Evolutionary conservation across 1,284 basidiomycete genomes (phyloP).

Genomic region (Sutorius eximius): DNA sequence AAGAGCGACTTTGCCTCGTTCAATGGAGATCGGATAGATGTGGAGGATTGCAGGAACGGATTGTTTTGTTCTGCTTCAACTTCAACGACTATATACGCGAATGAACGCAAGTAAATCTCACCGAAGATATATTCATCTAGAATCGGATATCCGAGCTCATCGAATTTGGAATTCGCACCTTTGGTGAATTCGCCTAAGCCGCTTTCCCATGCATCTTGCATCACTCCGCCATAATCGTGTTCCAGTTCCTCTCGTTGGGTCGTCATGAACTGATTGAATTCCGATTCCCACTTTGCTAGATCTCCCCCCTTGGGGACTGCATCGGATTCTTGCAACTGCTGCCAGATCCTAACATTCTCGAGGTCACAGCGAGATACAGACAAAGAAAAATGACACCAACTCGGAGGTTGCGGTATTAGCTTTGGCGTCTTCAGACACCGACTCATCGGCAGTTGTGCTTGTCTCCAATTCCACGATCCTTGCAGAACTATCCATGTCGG

Average conservation of each 20-base stretch:
- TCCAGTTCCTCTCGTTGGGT: slow-evolving; percentile 63
- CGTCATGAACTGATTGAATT: slow-evolving; percentile 81
- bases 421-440: slow-evolving; percentile 28
- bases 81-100: slow-evolving; percentile 9
- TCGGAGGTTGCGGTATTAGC: slow-evolving; percentile 45
- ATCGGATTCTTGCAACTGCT: slow-evolving; percentile 57
- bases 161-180: slow-evolving; percentile 49
- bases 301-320: slow-evolving; percentile 61
- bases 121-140: slow-evolving; percentile 75
- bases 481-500: slow-evolving; percentile 44
- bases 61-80: slow-evolving; percentile 58
- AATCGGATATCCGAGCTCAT: slow-evolving; percentile 72
- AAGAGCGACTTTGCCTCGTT: slow-evolving; percentile 73
- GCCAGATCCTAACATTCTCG: slow-evolving; percentile 51
- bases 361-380: slow-evolving; percentile 2
- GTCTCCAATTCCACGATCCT: slow-evolving; percentile 58
- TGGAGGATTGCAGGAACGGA: slow-evolving; percentile 58
- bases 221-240: slow-evolving; percentile 55
- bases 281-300: slow-evolving; percentile 84
- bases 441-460: slow-evolving; percentile 40
- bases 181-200: slow-evolving; percentile 47
- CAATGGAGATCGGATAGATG: slow-evolving; percentile 58
- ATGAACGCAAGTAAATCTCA: slow-evolving; percentile 37
- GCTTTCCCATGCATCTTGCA: slow-evolving; percentile 64
- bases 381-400: slow-evolving; percentile 35